These are phyloP conservation scores for Stromatinia cepivora DNA, from an alignment of 2,329 filamentous ascomycete species.

Conservation along the genomic window DNA sequence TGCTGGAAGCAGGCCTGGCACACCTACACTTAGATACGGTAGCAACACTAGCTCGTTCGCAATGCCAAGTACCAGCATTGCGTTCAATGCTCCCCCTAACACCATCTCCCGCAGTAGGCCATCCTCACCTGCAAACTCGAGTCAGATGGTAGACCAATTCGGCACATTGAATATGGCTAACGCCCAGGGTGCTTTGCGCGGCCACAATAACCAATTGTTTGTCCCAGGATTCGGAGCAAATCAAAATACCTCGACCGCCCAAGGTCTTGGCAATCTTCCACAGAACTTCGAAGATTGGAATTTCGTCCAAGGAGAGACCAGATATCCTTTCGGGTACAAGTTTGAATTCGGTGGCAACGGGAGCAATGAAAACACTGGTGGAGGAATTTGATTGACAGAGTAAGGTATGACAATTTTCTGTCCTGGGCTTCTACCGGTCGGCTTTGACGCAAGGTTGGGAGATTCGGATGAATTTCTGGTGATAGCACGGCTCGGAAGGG, in stretches of 20 bases:
- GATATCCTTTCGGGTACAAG: slow-evolving; percentile 16
- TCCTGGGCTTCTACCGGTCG: background rate
- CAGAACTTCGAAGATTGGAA: slow-evolving; percentile 15
- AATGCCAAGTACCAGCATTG: slow-evolving; percentile 6
- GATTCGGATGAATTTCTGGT: background rate
- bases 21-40: slow-evolving; percentile 18
- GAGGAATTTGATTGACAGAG: background rate
- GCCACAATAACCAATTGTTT: slow-evolving; percentile 18
- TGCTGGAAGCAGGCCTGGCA: slow-evolving; percentile 6
- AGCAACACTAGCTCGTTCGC: slow-evolving; percentile 4
- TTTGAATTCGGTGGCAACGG: slow-evolving; percentile 8
- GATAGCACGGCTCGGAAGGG: background rate
- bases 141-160: slow-evolving; percentile 7
- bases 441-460: background rate
- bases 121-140: slow-evolving; percentile 17
- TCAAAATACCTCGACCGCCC: background rate
- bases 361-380: background rate
- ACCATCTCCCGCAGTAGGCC: slow-evolving; percentile 20
- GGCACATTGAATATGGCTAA: background rate
- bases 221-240: background rate
- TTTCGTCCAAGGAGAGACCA: background rate
- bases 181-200: background rate
- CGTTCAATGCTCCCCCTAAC: slow-evolving; percentile 13
- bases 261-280: background rate
- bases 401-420: background rate